Conservation (phyloP, 2,329 filamentous ascomycete genomes). For the Fusarium tanahbumbuense region DNA sequence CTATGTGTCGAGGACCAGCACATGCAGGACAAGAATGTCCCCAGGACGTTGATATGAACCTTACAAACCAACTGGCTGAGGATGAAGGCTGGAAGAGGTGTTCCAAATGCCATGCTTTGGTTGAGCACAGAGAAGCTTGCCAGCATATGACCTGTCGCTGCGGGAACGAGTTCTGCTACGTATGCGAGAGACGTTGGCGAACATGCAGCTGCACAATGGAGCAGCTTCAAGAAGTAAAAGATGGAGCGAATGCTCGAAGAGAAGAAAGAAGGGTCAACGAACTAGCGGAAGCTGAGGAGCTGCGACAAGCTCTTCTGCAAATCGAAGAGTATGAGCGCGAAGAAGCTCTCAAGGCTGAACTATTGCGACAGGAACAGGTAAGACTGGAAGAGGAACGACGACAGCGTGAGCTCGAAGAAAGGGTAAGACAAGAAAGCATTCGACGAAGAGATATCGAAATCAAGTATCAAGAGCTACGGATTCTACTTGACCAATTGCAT, state of each 20-base stretch:
- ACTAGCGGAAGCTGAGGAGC: conserved; percentile 50
- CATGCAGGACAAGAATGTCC: conserved; percentile 61
- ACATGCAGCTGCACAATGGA: conserved; percentile 73
- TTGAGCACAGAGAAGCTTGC: conserved; percentile 83
- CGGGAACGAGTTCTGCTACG: conserved; percentile 84
- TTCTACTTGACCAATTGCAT: conserved; percentile 55
- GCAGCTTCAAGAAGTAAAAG: conserved; percentile 58
- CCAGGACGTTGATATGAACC: conserved; percentile 59
- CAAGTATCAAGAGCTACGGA: conserved; percentile 54
- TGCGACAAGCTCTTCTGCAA: conserved; percentile 55
- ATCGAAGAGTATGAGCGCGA: conserved; percentile 63
- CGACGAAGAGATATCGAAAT: conserved; percentile 54
- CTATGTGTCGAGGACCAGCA: conserved; percentile 59
- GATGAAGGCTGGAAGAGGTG: conserved; percentile 81
- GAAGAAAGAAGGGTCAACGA: conserved; percentile 50
- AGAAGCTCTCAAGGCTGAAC: conserved; percentile 57
- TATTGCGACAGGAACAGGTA: conserved; percentile 54
- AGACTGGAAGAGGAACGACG: conserved; percentile 53
- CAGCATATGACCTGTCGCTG: conserved; percentile 91
- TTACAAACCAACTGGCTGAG: conserved; percentile 71
- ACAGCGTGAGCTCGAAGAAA: conserved; percentile 53
- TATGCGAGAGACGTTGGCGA: conserved; percentile 78
- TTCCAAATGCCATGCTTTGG: conserved; percentile 73
- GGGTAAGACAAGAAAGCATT: conserved; percentile 54
- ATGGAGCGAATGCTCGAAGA: conserved; percentile 51